Base-by-base conservation (phyloP, 2,329 filamentous ascomycete species). In the Ramularia collo-cygni region DNA sequence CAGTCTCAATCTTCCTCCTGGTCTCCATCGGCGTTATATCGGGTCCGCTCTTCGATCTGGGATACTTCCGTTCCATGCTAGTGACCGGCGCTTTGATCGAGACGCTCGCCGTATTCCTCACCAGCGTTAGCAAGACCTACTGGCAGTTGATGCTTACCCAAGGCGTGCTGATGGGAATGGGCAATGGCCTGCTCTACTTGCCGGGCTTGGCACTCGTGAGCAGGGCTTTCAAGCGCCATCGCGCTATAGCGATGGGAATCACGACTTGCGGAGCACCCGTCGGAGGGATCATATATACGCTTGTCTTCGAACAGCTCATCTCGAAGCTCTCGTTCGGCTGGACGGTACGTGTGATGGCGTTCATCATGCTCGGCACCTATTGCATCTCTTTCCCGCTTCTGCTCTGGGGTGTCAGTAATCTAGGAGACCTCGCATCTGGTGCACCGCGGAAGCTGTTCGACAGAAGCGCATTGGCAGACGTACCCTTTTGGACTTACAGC, bases 281-380 rank as follows among this genome's bases (percentile, higher is more conserved):
- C 0, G 81, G 81, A 1, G 78, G 79, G 0, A 63, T 83, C 8
- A 67, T 83, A 3, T 79, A 80, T 0, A 68, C 75, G 1, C 56
- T 70, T 24, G 60, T 69, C 26, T 67, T 67, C 15, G 53, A 66
- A 19, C 71, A 76, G 37, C 60, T 82, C 9, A 64, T 81, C 3
- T 72, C 74, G 0, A 64, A 61, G 6, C 62, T 81, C 4, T 79
- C 79, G 0, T 83, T 81, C 52, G 66, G 66, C 1, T 82, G 78
- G 76, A 79, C 79, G 0, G 71, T 82, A 17, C 67, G 79, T 0
- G 66, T 71, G 0, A 70, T 81, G 56, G 79, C 70, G 0, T 72
- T 83, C 37, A 70, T 83, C 21, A 74, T 77, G 33, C 46, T 81
- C 3, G 69, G 62, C 1, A 44, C 64, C 0, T 64, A 63, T 4